Evolutionary conservation across 192 early-diverging fungal genomes (phyloP), one percentile per base, ranked within the genome.

Genomic region (Chytriomyces confervae): DNA sequence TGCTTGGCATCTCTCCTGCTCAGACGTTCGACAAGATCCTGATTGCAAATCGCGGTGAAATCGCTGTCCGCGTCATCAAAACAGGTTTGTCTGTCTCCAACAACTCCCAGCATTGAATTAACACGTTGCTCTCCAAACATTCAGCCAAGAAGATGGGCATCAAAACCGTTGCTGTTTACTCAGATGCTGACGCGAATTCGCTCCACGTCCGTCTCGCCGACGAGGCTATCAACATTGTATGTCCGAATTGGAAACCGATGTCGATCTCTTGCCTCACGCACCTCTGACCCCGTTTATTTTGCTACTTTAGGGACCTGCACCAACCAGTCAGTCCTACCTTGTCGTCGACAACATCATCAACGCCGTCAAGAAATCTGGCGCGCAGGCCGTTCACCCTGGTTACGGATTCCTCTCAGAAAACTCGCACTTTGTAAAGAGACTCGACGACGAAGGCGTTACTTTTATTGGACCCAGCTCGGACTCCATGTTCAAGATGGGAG

Each of bases 381-480:
- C 94, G 10, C 89, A 98, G 81, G 96, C 96, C 23, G 95, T 97
- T 57, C 96, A 98, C 76, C 96, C 96, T 0, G 80, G 83, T 4
- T 98, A 98, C 81, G 96, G 96, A 1, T 98, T 98, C 84, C 85
- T 98, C 68, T 93, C 92, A n/a, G 96, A 98, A 80, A 98, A 96
- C 81, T 78, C 89, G 3, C 47, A 79, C 46, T 97, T 98, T 91
- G 95, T 94, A 18, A 79, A 91, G 79, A 86, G 89, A 24, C 87
- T 96, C 43, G 90, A 94, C 24, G 83, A 87, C 2, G 88, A 85
- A 13, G 92, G 92, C 29, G 87, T 94, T 6, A 84, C 88, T 2
- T 99, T 98, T 75, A 98, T 99, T 76, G 98, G 98, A 60, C 98
- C 98, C 24, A 94, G 92, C 6, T 92, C 91, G 9, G 94, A 92